phyloP scores from a whole-genome alignment of 331 rosid species.

The Malus hybrid region DNA sequence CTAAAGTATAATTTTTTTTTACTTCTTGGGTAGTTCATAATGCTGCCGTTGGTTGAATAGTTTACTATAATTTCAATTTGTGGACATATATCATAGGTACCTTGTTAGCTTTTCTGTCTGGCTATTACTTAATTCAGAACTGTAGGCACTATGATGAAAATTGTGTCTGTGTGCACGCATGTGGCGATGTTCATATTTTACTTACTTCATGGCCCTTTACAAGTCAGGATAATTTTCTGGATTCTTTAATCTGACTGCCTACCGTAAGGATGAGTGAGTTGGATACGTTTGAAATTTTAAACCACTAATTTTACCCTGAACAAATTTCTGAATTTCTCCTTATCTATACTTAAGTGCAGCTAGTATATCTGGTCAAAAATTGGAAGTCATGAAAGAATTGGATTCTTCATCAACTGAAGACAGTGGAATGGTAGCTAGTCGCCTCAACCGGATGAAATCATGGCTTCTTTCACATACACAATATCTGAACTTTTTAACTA shows the following conservation, averaged over 20 bases:
- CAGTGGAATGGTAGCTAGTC: conserved; percentile 34
- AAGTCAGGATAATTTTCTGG: background rate
- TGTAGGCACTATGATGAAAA: background rate
- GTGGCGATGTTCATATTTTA: background rate
- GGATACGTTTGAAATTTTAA: background rate
- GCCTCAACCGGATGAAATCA: conserved; percentile 41
- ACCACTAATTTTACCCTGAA: background rate
- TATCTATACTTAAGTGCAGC: conserved; percentile 29
- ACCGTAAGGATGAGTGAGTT: background rate
- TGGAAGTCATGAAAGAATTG: conserved; percentile 52
- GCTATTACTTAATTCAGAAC: background rate
- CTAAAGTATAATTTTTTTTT: background rate
- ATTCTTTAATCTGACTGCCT: background rate
- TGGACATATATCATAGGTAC: background rate
- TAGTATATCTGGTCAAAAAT: conserved; percentile 35
- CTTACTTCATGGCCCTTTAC: background rate
- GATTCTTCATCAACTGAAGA: conserved; percentile 34
- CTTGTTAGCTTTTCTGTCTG: background rate
- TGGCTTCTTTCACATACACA: conserved; percentile 64
- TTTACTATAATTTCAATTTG: background rate
- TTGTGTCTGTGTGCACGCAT: background rate
- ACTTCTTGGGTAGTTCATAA: background rate
- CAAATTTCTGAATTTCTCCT: background rate
- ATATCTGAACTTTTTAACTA: conserved; percentile 53
- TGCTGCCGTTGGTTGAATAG: background rate